These are phyloP conservation scores for Rhododendron ferrugineum DNA, from an alignment of 148 eudicot genomes.

Conservation along the genomic window DNA sequence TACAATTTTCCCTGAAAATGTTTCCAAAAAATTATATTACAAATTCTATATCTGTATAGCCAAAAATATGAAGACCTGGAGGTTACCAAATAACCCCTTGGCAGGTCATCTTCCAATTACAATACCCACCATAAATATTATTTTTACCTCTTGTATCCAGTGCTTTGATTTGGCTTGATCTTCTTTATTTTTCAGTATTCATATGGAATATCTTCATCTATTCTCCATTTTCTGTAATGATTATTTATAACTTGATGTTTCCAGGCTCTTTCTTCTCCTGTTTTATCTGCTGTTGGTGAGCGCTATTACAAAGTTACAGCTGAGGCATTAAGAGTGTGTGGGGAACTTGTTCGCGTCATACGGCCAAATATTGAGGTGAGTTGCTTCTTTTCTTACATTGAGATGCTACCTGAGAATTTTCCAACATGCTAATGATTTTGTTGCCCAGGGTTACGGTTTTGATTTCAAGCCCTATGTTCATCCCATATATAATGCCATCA, in stretches of 20 bases:
- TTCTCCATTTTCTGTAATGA: constrained; percentile 5
- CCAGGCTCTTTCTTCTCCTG: constrained; percentile 86
- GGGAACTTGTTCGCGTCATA: constrained; percentile 92
- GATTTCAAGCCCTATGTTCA: constrained; percentile 80
- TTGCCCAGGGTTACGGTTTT: constrained; percentile 51
- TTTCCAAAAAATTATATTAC: background rate
- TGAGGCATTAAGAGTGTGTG: constrained; percentile 96
- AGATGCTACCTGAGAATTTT: background rate
- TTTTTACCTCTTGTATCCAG: background rate
- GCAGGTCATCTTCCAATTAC: background rate
- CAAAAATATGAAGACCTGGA: background rate
- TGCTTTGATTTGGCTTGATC: background rate
- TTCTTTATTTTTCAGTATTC: background rate
- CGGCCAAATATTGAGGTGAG: constrained; percentile 82
- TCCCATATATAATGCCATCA: constrained; percentile 83
- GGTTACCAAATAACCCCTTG: background rate
- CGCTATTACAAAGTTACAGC: constrained; percentile 98
- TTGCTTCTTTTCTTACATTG: background rate
- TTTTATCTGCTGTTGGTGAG: constrained; percentile 93
- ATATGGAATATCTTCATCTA: background rate
- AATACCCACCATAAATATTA: background rate
- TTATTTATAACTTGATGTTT: background rate
- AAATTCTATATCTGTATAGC: background rate
- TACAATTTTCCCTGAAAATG: background rate
- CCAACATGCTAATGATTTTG: constrained; percentile 12